These are phyloP conservation scores for Fraxinus ornus DNA, from an alignment of 305 asterid species.

Conservation along the genomic window DNA sequence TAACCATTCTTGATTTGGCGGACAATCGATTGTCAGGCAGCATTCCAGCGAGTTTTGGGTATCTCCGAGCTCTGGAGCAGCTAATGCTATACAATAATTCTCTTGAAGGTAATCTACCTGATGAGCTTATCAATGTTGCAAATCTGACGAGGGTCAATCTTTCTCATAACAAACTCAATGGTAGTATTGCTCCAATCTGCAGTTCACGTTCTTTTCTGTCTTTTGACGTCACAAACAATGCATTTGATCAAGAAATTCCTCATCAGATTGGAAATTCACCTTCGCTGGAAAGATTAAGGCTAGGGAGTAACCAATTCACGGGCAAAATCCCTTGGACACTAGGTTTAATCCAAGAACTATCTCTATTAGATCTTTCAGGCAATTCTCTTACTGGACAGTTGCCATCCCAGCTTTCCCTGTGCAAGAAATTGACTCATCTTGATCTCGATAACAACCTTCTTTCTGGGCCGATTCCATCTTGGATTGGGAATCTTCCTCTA, in stretches of 20 bases:
- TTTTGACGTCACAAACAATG: slow-evolving; percentile 73
- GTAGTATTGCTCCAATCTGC: slow-evolving; percentile 76
- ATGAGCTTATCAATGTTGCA: slow-evolving; percentile 45
- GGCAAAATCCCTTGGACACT: slow-evolving; percentile 74
- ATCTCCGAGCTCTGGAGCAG: slow-evolving; percentile 59
- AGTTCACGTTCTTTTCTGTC: slow-evolving; percentile 60
- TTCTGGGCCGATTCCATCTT: slow-evolving; percentile 65
- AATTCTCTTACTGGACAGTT: slow-evolving; percentile 62
- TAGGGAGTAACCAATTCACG: slow-evolving; percentile 62
- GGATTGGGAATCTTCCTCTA: slow-evolving; percentile 79
- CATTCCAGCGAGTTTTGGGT: slow-evolving; percentile 62
- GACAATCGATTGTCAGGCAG: slow-evolving; percentile 67
- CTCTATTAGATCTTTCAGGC: slow-evolving; percentile 69
- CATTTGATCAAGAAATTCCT: slow-evolving; percentile 67
- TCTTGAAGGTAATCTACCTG: slow-evolving; percentile 65
- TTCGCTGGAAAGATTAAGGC: slow-evolving; percentile 67
- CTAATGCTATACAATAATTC: slow-evolving; percentile 88
- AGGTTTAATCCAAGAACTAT: slow-evolving; percentile 57
- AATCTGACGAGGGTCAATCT: slow-evolving; percentile 82
- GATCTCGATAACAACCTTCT: slow-evolving; percentile 73
- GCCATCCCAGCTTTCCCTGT: slow-evolving; percentile 70
- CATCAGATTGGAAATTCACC: slow-evolving; percentile 64
- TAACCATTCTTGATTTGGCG: slow-evolving; percentile 72
- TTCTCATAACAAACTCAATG: slow-evolving; percentile 63
- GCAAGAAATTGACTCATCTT: slow-evolving; percentile 68